Percentiles rank a stretch among this genome's conserved stretches.
Evolutionary conservation across 176 grass and related monocot genomes (phyloP).

Genomic region (Carex pumila): DNA sequence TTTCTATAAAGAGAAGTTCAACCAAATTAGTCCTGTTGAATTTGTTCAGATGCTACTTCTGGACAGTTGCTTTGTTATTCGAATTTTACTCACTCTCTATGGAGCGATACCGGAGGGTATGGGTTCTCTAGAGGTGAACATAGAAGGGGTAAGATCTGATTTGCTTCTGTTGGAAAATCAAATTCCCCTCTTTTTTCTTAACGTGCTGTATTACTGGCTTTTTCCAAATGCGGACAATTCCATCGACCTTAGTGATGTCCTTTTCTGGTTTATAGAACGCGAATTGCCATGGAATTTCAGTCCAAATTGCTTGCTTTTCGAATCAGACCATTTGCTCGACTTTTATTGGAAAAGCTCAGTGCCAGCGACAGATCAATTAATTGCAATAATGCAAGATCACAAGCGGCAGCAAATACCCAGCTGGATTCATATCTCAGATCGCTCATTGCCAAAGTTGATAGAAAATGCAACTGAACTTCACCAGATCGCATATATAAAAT

Average conservation of each 20-base stretch:
- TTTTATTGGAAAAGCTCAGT: background rate
- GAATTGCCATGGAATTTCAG: no score
- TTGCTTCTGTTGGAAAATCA: conserved; percentile 9
- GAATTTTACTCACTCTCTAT: background rate
- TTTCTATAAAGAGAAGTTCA: background rate
- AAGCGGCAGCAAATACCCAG: no score
- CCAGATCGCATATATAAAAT: background rate
- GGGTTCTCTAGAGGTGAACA: background rate
- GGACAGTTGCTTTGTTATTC: background rate
- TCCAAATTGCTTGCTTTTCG: no score
- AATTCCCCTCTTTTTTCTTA: background rate
- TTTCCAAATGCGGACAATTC: no score
- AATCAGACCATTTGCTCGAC: background rate
- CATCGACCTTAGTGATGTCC: no score
- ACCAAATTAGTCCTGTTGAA: background rate
- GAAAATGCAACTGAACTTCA: background rate
- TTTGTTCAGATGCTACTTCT: background rate
- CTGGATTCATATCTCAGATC: no score
- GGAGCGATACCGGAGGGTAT: background rate
- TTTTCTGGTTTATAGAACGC: no score
- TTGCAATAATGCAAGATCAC: background rate
- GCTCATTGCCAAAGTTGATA: no score
- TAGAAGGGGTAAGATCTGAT: background rate
- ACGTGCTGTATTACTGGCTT: background rate
- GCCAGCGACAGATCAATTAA: accelerated